These are phyloP conservation scores for Galeopsis tetrahit DNA, from an alignment of 257 asterid species.

Conservation along the genomic window DNA sequence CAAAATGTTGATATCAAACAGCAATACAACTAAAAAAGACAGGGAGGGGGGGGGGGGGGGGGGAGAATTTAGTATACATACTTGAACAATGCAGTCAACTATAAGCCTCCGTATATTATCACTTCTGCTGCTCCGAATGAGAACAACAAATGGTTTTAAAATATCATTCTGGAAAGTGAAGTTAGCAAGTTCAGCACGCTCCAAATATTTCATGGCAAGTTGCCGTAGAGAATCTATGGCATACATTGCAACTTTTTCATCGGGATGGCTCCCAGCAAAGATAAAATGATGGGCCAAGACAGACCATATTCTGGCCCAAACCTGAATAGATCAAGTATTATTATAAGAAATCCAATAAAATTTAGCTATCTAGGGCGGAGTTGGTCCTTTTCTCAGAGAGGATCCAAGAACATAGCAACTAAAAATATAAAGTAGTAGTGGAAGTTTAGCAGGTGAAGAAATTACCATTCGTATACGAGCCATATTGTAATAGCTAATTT, in stretches of 20 bases:
- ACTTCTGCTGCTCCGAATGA: slow-evolving; percentile 91
- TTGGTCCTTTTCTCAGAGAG: background rate
- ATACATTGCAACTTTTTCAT: slow-evolving; percentile 99
- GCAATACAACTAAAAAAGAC: slow-evolving; percentile 26
- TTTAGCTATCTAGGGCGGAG: background rate
- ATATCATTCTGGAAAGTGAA: slow-evolving; percentile 99
- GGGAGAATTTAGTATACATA: slow-evolving; percentile 48
- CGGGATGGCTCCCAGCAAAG: slow-evolving; percentile 98
- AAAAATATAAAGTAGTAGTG: background rate
- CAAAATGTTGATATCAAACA: slow-evolving; percentile 39
- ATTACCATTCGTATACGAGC: slow-evolving; percentile 98
- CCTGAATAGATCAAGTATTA: slow-evolving; percentile 55
- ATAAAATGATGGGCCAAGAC: slow-evolving; percentile 93
- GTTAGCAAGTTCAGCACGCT: slow-evolving; percentile 98
- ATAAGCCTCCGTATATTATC: slow-evolving; percentile 89
- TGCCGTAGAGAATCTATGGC: slow-evolving; percentile 98
- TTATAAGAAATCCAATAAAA: background rate
- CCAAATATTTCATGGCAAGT: slow-evolving; percentile 97
- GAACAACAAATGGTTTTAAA: slow-evolving; percentile 93
- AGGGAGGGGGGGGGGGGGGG: no score
- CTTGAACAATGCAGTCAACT: slow-evolving; percentile 98
- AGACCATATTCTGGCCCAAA: slow-evolving; percentile 99
- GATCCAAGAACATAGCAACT: slow-evolving; percentile 27
- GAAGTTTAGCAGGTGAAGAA: slow-evolving; percentile 37
- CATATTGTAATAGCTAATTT: slow-evolving; percentile 98